Conservation (phyloP, 176 grass and related monocot genomes). For the Elymus sibiricus region DNA sequence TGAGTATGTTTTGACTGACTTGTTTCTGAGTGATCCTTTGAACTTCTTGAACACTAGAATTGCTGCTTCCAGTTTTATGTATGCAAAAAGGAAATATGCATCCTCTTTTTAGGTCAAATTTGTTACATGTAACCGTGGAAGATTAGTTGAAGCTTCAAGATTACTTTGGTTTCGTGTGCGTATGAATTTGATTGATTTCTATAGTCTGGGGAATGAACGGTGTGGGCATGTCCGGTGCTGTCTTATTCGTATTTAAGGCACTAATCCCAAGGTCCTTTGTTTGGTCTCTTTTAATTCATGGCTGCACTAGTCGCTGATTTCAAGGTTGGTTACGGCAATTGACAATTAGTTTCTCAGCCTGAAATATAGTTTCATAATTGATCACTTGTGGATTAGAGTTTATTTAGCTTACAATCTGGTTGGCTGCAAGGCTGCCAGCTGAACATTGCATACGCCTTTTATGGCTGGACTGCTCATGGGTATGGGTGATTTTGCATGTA, state of each 20-base stretch:
- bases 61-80: neutral
- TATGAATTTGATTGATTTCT: constrained; percentile 14
- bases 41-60: constrained; percentile 4
- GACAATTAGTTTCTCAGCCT: neutral
- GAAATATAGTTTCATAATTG: neutral
- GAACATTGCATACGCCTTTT: neutral
- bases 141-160: neutral
- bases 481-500: neutral
- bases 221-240: neutral
- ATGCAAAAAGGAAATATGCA: neutral
- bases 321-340: neutral
- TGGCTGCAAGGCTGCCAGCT: neutral
- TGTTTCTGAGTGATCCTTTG: neutral
- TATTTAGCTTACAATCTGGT: neutral
- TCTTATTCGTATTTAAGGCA: constrained; percentile 1
- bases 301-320: neutral
- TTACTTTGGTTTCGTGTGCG: neutral
- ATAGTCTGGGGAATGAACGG: neutral
- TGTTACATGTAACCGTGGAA: neutral
- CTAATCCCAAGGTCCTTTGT: neutral
- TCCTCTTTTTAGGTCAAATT: neutral
- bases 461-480: neutral
- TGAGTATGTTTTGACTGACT: neutral
- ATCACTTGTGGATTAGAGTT: neutral
- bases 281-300: neutral